Evolutionary conservation across 257 asterid genomes (phyloP).

Genomic region (Petunia secreta): DNA sequence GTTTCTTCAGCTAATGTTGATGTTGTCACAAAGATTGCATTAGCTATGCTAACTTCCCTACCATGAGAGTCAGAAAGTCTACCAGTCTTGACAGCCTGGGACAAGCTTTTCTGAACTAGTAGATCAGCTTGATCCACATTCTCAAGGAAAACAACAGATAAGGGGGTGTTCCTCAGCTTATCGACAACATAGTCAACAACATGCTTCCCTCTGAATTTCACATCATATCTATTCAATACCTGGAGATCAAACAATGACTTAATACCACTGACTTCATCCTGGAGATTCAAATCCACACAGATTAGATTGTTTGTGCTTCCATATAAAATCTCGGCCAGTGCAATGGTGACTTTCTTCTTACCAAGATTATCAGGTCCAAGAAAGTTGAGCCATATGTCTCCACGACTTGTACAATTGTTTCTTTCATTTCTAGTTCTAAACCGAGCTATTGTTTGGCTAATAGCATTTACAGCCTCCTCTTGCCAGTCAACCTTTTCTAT

Average conservation of each 20-base stretch:
- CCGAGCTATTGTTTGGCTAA: slow-evolving; percentile 51
- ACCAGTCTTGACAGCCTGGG: slow-evolving; percentile 60
- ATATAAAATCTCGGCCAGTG: slow-evolving; percentile 60
- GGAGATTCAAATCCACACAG: slow-evolving; percentile 58
- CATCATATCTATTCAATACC: slow-evolving; percentile 40
- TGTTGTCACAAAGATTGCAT: slow-evolving; percentile 63
- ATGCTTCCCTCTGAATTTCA: slow-evolving; percentile 58
- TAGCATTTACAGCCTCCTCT: slow-evolving; percentile 62
- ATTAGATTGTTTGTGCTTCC: slow-evolving; percentile 62
- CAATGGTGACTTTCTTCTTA: slow-evolving; percentile 63
- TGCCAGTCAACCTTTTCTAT: slow-evolving; percentile 57
- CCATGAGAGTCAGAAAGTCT: slow-evolving; percentile 66
- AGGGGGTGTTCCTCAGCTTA: slow-evolving; percentile 62
- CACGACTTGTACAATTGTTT: slow-evolving; percentile 37
- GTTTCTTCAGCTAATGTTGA: slow-evolving; percentile 32
- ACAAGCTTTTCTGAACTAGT: slow-evolving; percentile 65
- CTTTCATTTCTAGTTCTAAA: slow-evolving; percentile 31
- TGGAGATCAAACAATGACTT: slow-evolving; percentile 39
- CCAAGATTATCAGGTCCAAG: slow-evolving; percentile 69
- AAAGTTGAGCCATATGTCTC: slow-evolving; percentile 67
- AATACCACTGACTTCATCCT: slow-evolving; percentile 36
- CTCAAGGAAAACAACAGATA: slow-evolving; percentile 67
- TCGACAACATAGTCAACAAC: slow-evolving; percentile 73
- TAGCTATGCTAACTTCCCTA: slow-evolving; percentile 58
- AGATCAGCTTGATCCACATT: slow-evolving; percentile 73